phyloP scores from a whole-genome alignment of 441 rosid genomes.

The Erodium chrysanthum region DNA sequence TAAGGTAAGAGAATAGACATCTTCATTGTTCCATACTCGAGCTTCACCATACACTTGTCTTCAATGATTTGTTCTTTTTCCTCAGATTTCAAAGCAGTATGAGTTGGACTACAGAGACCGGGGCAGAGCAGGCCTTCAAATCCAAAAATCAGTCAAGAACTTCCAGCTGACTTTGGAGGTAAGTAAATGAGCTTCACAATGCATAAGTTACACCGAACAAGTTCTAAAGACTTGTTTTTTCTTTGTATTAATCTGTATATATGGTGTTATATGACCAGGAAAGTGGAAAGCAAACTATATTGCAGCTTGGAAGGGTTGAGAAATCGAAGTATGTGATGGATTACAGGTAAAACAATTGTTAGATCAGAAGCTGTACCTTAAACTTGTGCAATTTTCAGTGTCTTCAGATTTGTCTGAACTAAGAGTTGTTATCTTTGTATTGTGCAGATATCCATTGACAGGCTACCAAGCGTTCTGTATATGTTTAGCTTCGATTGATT shows the following conservation, averaged over 20 bases:
- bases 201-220: background rate
- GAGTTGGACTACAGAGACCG: constrained; percentile 80
- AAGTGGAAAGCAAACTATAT: constrained; percentile 57
- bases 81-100: constrained; percentile 49
- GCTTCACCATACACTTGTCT: background rate
- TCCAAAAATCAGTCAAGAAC: constrained; percentile 71
- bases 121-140: constrained; percentile 61
- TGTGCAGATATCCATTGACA: constrained; percentile 66
- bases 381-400: background rate
- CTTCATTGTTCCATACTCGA: background rate
- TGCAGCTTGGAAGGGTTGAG: constrained; percentile 81
- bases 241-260: background rate
- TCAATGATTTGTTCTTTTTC: constrained; percentile 9
- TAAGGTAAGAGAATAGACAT: constrained; percentile 30
- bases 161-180: constrained; percentile 79
- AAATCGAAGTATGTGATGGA: constrained; percentile 62
- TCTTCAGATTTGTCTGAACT: background rate
- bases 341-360: constrained; percentile 45
- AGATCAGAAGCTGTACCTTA: background rate
- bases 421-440: background rate
- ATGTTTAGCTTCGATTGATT: constrained; percentile 80
- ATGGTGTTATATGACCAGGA: constrained; percentile 27
- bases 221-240: background rate
- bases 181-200: constrained; percentile 25
- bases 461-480: constrained; percentile 87